phyloP scores from a whole-genome alignment of 2,329 filamentous ascomycete species.

The Diaporthe australafricana region DNA sequence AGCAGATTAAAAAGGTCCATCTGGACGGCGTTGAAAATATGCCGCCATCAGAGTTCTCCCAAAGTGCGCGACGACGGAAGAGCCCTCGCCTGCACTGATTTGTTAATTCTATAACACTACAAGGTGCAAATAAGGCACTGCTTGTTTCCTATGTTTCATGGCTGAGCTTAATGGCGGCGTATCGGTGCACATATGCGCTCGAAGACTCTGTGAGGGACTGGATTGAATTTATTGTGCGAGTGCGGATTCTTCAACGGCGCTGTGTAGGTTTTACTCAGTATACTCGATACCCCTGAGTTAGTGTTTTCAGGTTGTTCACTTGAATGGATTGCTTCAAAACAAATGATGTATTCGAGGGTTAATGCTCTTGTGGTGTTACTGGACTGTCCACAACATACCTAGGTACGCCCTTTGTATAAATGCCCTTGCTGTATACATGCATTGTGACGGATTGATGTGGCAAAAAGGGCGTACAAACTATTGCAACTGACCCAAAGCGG shows the following conservation, averaged over 20 bases:
- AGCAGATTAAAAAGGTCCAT: conserved; percentile 49
- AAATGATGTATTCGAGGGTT: background rate
- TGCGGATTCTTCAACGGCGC: conserved; percentile 10
- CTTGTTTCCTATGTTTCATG: conserved; percentile 26
- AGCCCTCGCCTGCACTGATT: conserved; percentile 58
- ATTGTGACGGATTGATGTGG: background rate
- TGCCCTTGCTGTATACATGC: background rate
- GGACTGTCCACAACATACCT: background rate
- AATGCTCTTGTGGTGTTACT: background rate
- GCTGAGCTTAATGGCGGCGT: conserved; percentile 5
- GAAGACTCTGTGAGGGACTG: background rate
- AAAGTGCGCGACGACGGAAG: conserved; percentile 63
- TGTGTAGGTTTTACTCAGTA: conserved; percentile 37
- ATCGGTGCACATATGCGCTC: background rate
- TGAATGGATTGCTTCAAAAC: conserved; percentile 23
- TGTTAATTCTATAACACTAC: background rate
- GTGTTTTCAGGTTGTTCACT: conserved; percentile 16
- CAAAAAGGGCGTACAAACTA: conserved; percentile 1
- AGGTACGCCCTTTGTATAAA: background rate
- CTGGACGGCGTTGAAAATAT: conserved; percentile 65
- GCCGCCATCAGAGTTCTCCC: conserved; percentile 56
- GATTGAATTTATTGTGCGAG: background rate
- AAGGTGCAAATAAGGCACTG: background rate
- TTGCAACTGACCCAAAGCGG: background rate
- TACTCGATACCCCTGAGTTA: conserved; percentile 35